These are phyloP conservation scores for Anaeramoeba ignava DNA, from an alignment of 78 protist genomes.

Conservation along the genomic window DNA sequence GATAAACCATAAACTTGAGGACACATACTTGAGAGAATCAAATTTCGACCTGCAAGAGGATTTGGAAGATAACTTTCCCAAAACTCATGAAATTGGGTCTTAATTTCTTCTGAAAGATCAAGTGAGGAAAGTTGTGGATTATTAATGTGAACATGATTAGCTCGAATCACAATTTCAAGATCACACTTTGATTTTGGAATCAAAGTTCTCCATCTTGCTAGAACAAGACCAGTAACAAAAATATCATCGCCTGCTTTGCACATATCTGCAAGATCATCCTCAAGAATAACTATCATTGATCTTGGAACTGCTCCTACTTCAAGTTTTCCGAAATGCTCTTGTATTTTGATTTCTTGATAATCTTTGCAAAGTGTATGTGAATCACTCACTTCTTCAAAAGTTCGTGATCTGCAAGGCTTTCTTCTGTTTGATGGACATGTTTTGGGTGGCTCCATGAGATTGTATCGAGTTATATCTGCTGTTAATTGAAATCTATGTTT, in stretches of 20 bases:
- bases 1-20: slow-evolving; percentile 30
- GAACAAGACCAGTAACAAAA: background rate
- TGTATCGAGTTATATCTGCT: background rate
- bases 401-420: slow-evolving; percentile 5
- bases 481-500: background rate
- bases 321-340: slow-evolving; percentile 48
- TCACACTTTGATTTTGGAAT: background rate
- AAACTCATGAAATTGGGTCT: background rate
- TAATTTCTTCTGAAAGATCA: background rate
- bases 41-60: slow-evolving; percentile 21
- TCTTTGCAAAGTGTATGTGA: slow-evolving; percentile 30
- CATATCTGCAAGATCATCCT: background rate
- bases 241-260: background rate
- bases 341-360: slow-evolving; percentile 58
- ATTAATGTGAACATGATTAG: background rate
- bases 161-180: background rate
- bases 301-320: background rate
- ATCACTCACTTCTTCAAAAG: slow-evolving; percentile 18
- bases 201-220: background rate
- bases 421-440: background rate
- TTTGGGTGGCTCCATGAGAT: background rate
- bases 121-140: background rate
- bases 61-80: background rate
- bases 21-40: slow-evolving; percentile 9
- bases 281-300: background rate